These are phyloP conservation scores for Aaosphaeria arxii DNA, from an alignment of 2,329 filamentous ascomycete genomes.

Conservation along the genomic window DNA sequence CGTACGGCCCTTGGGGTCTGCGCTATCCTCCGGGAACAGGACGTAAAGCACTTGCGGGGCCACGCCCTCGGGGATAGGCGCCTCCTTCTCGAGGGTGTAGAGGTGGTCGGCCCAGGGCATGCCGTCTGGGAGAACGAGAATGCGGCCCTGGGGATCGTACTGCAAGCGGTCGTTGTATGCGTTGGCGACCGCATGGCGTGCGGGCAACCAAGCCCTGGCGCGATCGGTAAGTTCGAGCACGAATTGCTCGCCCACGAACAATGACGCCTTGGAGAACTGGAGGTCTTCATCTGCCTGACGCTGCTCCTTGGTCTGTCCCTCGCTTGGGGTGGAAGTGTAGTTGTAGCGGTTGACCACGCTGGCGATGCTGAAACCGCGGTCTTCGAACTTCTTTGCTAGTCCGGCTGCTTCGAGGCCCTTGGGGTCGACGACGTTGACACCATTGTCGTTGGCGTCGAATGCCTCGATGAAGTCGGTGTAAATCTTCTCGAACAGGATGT, in stretches of 20 bases:
- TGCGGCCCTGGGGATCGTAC: constrained; percentile 70
- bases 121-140: constrained; percentile 74
- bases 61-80: constrained; percentile 36
- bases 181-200: constrained; percentile 71
- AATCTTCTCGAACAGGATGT: constrained; percentile 78
- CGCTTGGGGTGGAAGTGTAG: constrained; percentile 52
- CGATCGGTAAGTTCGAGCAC: constrained; percentile 75
- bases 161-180: constrained; percentile 69
- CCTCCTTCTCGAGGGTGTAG: constrained; percentile 73
- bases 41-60: constrained; percentile 74
- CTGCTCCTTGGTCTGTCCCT: constrained; percentile 35
- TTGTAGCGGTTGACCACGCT: constrained; percentile 85
- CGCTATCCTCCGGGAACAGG: constrained; percentile 80
- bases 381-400: constrained; percentile 77
- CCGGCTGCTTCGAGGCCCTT: constrained; percentile 65
- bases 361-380: constrained; percentile 79
- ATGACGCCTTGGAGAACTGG: constrained; percentile 73
- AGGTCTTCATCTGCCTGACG: constrained; percentile 73
- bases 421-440: constrained; percentile 78
- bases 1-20: constrained; percentile 75
- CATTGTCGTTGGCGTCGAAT: constrained; percentile 96
- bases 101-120: constrained; percentile 97
- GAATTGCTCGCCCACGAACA: constrained; percentile 87
- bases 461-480: constrained; percentile 95
- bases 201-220: constrained; percentile 77